Evolutionary conservation across 2,329 filamentous ascomycete genomes (phyloP).

Genomic region (Botrytis pseudocinerea): DNA sequence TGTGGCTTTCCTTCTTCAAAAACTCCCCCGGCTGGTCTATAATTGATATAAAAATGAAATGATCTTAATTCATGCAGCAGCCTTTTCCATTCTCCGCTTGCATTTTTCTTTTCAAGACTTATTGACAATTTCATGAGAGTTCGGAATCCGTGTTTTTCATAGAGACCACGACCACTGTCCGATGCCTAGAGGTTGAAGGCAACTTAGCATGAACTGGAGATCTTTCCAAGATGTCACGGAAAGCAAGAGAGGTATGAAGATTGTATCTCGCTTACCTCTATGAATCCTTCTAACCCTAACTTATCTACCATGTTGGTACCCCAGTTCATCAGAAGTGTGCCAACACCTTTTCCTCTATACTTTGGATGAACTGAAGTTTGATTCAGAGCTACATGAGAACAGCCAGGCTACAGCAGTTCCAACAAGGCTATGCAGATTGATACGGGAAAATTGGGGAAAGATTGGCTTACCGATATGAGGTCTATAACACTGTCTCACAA

Average conservation of each 20-base stretch:
- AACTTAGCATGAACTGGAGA: background rate
- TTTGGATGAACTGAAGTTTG: constrained; percentile 17
- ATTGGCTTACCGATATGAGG: constrained; percentile 16
- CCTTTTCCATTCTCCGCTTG: background rate
- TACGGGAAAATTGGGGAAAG: background rate
- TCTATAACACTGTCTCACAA: constrained; percentile 20
- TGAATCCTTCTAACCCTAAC: constrained; percentile 5
- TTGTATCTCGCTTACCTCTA: background rate
- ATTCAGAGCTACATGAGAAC: constrained; percentile 13
- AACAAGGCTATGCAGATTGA: background rate
- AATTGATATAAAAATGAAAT: constrained; percentile 7
- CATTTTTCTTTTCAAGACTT: background rate
- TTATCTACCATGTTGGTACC: constrained; percentile 11
- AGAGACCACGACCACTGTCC: background rate
- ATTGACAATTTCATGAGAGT: background rate
- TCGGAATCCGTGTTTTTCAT: background rate
- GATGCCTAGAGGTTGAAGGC: background rate
- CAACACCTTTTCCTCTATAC: constrained; percentile 15
- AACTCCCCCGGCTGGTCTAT: background rate
- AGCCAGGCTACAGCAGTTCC: background rate
- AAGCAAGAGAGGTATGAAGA: background rate
- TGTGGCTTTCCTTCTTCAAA: background rate
- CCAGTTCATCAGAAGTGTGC: constrained; percentile 2
- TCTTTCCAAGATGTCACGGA: too few relatives aligned
- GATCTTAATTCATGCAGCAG: constrained; percentile 7